These are phyloP conservation scores for Tulasnella sp. DNA, from an alignment of 768 basidiomycete genomes.

Conservation along the genomic window DNA sequence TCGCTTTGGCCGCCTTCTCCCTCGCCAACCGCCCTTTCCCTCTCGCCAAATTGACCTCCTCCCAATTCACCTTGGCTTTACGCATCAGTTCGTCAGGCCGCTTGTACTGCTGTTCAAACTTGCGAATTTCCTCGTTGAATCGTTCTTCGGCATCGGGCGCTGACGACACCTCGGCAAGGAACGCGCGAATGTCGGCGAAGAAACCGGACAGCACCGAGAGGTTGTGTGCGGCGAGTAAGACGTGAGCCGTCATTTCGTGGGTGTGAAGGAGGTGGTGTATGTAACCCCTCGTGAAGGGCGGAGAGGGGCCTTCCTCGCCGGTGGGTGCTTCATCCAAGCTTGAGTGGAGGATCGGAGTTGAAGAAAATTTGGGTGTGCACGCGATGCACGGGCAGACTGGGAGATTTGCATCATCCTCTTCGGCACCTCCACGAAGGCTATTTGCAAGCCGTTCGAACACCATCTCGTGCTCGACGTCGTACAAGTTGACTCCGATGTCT, in stretches of 20 bases:
- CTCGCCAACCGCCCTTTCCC: slow-evolving; percentile 71
- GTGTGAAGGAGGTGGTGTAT: slow-evolving; percentile 81
- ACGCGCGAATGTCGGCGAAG: slow-evolving; percentile 52
- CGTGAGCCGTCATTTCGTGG: slow-evolving; percentile 85
- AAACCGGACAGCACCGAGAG: slow-evolving; percentile 62
- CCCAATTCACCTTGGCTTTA: slow-evolving; percentile 56
- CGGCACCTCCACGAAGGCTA: slow-evolving; percentile 41
- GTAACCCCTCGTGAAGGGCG: slow-evolving; percentile 53
- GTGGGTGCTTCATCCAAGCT: slow-evolving; percentile 29
- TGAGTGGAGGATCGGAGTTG: slow-evolving; percentile 30
- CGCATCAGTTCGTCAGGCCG: slow-evolving; percentile 39
- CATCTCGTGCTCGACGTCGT: slow-evolving; percentile 50
- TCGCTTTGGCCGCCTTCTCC: slow-evolving; percentile 48
- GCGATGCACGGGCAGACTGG: slow-evolving; percentile 33
- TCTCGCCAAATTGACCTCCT: slow-evolving; percentile 60
- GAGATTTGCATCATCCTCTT: slow-evolving; percentile 30
- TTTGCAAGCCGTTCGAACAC: slow-evolving; percentile 59
- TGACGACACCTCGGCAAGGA: slow-evolving; percentile 30
- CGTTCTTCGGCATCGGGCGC: slow-evolving; percentile 43
- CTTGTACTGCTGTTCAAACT: background rate
- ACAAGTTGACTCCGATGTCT: slow-evolving; percentile 70
- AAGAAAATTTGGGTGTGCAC: slow-evolving; percentile 32
- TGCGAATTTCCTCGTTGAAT: slow-evolving; percentile 41
- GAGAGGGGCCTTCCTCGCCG: slow-evolving; percentile 9
- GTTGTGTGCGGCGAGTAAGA: slow-evolving; percentile 73